A percentile compares a stretch with the other conserved stretches of the same genome.
Conservation (phyloP, 345 rosid species). For the Lenwebbia sp. region DNA sequence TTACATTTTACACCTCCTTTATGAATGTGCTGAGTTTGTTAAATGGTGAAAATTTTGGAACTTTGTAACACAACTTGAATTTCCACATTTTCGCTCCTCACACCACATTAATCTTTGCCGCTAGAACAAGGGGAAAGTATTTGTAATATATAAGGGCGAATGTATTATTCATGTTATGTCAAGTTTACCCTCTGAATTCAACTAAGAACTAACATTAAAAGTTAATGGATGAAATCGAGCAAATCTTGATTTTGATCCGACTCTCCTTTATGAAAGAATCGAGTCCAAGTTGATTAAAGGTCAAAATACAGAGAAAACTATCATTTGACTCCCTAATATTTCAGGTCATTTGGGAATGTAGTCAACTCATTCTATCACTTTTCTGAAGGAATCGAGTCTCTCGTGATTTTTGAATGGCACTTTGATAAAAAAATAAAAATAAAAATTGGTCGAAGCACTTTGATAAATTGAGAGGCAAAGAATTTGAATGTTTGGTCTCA, state of each 20-base stretch:
- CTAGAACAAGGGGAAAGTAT: neutral
- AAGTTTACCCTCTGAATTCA: neutral
- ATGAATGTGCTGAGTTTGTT: neutral
- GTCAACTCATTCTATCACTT: no score
- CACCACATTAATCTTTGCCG: rapidly evolving
- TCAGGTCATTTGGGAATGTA: neutral
- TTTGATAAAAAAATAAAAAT: neutral
- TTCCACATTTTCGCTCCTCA: neutral
- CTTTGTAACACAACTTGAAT: neutral
- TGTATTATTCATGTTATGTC: neutral
- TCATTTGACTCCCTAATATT: neutral
- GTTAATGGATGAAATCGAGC: neutral
- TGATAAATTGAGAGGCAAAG: neutral
- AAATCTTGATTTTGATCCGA: neutral
- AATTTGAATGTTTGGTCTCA: neutral
- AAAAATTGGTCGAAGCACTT: no score
- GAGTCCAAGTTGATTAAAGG: neutral
- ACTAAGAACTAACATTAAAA: neutral
- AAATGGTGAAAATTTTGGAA: neutral
- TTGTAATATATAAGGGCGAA: neutral
- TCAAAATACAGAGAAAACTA: neutral
- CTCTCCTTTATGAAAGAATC: neutral
- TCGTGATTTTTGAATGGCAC: neutral
- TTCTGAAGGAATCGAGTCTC: neutral
- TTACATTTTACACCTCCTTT: neutral